phyloP scores from a whole-genome alignment of 2,329 filamentous ascomycete species.

The Aspergillus flavus region DNA sequence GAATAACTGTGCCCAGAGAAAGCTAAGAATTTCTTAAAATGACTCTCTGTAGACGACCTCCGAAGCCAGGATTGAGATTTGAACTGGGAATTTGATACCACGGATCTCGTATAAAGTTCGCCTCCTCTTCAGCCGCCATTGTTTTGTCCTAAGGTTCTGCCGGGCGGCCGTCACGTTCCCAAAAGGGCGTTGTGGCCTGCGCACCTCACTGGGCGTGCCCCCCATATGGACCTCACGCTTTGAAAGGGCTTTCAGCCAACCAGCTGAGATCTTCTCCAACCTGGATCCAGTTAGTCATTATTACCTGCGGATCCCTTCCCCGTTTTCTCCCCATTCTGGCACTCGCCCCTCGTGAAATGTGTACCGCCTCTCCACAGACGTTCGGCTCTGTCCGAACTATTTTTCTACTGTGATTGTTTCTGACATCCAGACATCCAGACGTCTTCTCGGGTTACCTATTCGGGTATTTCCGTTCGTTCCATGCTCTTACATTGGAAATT shows the following conservation, averaged over 20 bases:
- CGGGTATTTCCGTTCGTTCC: conserved; percentile 6
- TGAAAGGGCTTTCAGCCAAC: neutral
- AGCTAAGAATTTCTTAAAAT: conserved; percentile 7
- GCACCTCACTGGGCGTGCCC: neutral
- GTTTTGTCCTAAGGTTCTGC: neutral
- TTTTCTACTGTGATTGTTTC: neutral
- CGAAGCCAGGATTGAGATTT: neutral
- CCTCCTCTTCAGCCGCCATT: neutral
- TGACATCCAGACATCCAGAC: neutral
- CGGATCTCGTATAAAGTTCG: neutral
- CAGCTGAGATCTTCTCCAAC: neutral
- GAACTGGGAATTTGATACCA: neutral
- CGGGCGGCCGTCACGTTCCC: neutral
- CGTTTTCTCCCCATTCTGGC: neutral
- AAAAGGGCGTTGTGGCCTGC: neutral
- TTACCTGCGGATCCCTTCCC: neutral
- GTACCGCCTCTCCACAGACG: conserved; percentile 3
- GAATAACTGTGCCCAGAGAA: conserved; percentile 5
- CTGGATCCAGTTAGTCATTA: neutral
- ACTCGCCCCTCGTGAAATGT: neutral
- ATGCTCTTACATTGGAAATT: neutral
- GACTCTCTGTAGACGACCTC: conserved; percentile 5
- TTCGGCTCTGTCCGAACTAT: neutral
- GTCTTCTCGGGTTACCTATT: conserved; percentile 9
- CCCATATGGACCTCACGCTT: neutral